Conservation (phyloP, 2,329 filamentous ascomycete genomes). For the Phialemoniopsis sp. region DNA sequence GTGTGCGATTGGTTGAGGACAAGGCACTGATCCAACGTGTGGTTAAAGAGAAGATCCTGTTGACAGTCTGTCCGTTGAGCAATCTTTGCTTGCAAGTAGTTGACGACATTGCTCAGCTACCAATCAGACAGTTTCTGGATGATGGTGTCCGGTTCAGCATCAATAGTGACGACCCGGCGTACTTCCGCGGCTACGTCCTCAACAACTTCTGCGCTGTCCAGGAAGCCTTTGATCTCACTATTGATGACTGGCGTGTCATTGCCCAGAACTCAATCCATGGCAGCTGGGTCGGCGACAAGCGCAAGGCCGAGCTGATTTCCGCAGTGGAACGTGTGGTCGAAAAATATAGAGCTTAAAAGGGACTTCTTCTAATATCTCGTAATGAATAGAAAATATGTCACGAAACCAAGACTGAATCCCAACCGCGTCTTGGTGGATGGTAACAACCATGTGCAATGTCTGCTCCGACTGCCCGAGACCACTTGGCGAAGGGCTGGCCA, state of each 20-base stretch:
- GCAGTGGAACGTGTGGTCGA: conserved; percentile 34
- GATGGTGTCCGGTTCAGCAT: conserved; percentile 64
- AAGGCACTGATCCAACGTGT: conserved; percentile 53
- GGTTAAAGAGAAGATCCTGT: conserved; percentile 50
- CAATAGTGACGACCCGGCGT: conserved; percentile 72
- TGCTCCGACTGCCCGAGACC: too few relatives aligned
- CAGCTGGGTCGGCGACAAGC: conserved; percentile 63
- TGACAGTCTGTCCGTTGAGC: conserved; percentile 71
- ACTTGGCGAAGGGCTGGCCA: too few relatives aligned
- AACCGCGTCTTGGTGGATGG: too few relatives aligned
- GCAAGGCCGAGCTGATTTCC: conserved; percentile 55
- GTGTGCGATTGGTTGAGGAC: conserved; percentile 61
- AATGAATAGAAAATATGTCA: too few relatives aligned
- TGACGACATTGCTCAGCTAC: conserved; percentile 46
- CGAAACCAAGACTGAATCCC: too few relatives aligned
- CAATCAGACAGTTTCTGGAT: conserved; percentile 60
- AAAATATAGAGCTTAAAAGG: conserved; percentile 1
- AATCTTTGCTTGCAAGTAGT: conserved; percentile 64
- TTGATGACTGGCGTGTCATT: conserved; percentile 65
- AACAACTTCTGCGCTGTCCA: conserved; percentile 76
- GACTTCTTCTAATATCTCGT: too few relatives aligned
- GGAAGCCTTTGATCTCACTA: conserved; percentile 59
- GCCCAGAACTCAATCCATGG: conserved; percentile 58
- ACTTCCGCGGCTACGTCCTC: conserved; percentile 72
- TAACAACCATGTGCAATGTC: too few relatives aligned